These are phyloP conservation scores for Hebeloma cylindrosporum DNA, from an alignment of 768 basidiomycete genomes.

Conservation along the genomic window DNA sequence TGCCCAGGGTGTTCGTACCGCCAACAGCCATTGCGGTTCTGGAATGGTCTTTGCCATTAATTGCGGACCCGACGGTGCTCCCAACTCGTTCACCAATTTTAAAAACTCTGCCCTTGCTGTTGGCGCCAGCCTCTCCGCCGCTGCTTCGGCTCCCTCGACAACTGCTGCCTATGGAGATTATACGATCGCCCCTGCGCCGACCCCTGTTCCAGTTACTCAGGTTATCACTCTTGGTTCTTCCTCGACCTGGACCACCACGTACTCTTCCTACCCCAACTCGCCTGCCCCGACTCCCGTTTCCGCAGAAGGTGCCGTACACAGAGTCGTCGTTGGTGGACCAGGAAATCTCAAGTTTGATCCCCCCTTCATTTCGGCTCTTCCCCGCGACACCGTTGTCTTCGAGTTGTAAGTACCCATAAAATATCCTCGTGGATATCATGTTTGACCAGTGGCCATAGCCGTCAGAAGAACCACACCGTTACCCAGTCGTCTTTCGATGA, in stretches of 20 bases:
- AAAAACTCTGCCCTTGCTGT: conserved; percentile 55
- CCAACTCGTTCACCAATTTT: conserved; percentile 64
- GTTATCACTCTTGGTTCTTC: conserved; percentile 41
- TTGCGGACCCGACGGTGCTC: conserved; percentile 50
- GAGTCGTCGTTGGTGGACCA: conserved; percentile 54
- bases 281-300: conserved; percentile 54
- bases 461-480: conserved; percentile 67
- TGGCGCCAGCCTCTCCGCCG: conserved; percentile 48
- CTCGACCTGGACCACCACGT: conserved; percentile 56
- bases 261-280: conserved; percentile 54
- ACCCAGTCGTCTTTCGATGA: conserved; percentile 62
- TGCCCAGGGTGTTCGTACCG: conserved; percentile 48
- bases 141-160: conserved; percentile 36
- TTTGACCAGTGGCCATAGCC: conserved; percentile 34
- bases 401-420: conserved; percentile 46
- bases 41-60: conserved; percentile 73
- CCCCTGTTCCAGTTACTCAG: conserved; percentile 41
- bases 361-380: conserved; percentile 45
- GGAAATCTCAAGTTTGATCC: conserved; percentile 52
- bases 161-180: conserved; percentile 53
- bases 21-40: conserved; percentile 55
- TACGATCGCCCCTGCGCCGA: conserved; percentile 52
- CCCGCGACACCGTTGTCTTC: conserved; percentile 58
- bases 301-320: conserved; percentile 46
- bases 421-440: not conserved